Conservation (phyloP, 2,329 filamentous ascomycete species). For the Exophiala dermatitidis region DNA sequence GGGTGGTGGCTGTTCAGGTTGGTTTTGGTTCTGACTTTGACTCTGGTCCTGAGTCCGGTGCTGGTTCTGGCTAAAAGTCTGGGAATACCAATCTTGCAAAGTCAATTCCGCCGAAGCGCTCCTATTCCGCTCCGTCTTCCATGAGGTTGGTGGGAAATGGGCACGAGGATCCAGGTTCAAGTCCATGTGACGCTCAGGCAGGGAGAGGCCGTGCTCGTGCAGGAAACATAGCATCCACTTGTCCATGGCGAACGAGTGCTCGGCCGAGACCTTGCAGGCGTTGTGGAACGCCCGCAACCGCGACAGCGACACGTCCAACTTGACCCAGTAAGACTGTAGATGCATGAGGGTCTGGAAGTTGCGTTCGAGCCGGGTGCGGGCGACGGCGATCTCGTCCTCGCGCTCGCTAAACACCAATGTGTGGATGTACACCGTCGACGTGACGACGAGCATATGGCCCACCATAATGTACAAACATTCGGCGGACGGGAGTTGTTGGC, state of each 20-base stretch:
- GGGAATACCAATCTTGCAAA: too few species aligned
- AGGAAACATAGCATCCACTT: constrained; percentile 39
- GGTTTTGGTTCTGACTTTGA: too few species aligned
- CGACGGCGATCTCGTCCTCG: constrained; percentile 33
- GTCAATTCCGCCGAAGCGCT: too few species aligned
- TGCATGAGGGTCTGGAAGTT: constrained; percentile 43
- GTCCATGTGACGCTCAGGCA: too few species aligned
- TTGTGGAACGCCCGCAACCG: constrained; percentile 40
- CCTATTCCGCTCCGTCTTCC: too few species aligned
- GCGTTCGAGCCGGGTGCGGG: constrained; percentile 35
- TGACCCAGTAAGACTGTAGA: constrained; percentile 39
- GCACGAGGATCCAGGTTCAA: too few species aligned
- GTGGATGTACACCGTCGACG: constrained; percentile 44
- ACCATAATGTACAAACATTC: constrained; percentile 42
- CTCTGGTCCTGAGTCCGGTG: too few species aligned
- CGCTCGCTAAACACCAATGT: constrained; percentile 39
- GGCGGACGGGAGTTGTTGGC: constrained; percentile 34
- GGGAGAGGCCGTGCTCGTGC: constrained; percentile 6
- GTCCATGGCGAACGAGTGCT: constrained; percentile 37
- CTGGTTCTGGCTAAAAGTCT: too few species aligned
- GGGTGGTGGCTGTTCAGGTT: too few species aligned
- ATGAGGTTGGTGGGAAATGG: too few species aligned
- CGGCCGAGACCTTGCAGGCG: constrained; percentile 35
- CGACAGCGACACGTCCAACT: constrained; percentile 35
- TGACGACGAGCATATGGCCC: constrained; percentile 43